Base-by-base conservation (phyloP, 352 stramenopile species). In the Phytophthora colocasiae region DNA sequence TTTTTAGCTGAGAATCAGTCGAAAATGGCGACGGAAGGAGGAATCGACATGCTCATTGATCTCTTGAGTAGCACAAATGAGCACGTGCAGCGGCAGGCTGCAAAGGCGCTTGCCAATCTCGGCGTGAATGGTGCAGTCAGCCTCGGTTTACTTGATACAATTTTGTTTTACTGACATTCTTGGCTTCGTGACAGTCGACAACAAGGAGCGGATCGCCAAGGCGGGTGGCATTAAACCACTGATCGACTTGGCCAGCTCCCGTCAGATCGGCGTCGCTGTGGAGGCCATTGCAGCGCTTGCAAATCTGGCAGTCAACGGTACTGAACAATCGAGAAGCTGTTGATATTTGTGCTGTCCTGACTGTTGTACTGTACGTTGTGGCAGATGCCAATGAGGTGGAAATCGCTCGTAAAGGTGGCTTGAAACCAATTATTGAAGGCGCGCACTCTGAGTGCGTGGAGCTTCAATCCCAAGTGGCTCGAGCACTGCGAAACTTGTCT, bases 281-380 rank as follows among this genome's bases (percentile, higher is more conserved):
- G 93, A 98, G 64, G 93, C 95, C 32, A 93, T 98, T 44, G 95
- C 95, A n/a, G 95, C 95, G 19, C 76, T 98, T 19, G 95, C 95
- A 51, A 98, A 98, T 69, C 70, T 98, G 34, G 95, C 95, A 11
- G 95, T 98, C 15, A 98, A 98, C 57, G 93, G 89, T 97, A 69
- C 46, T 26, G 26, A 54, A 4, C 19, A 17, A 4, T 1, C 43
- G 9, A 48, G 11, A 31, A 22, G 7, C 29, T 26, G 3, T 5
- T n/a, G 31, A 3, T 38, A 0, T 19, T 48, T 52, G 6, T 19
- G 22, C 22, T 45, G 19, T 10, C 39, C 22, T 63, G 11, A 58
- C 45, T 41, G 46, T 3, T 64, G 8, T 34, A 31, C 26, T 64
- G 8, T 34, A 31, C 26, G 52, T 15, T 65, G 14, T 36, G n/a